Conservation (phyloP, 2,329 filamentous ascomycete species). For the Monosporascus sp. region DNA sequence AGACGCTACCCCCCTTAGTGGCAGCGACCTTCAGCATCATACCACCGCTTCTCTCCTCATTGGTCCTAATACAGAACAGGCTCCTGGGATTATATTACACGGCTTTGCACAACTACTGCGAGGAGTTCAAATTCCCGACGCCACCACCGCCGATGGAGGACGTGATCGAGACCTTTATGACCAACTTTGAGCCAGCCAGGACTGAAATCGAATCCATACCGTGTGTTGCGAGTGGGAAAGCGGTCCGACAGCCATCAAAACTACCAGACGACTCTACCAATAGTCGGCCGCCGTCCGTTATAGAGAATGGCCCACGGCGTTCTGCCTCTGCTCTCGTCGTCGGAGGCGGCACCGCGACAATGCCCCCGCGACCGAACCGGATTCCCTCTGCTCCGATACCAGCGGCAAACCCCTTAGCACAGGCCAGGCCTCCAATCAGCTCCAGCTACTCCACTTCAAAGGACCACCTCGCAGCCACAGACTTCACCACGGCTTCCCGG, state of each 20-base stretch:
- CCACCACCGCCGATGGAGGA: conserved; percentile 69
- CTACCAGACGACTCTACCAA: conserved; percentile 26
- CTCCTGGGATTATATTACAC: conserved; percentile 77
- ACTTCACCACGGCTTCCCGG: conserved; percentile 41
- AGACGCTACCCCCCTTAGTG: conserved; percentile 67
- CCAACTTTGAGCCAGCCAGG: conserved; percentile 58
- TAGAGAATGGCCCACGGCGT: conserved; percentile 34
- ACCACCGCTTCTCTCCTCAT: conserved; percentile 63
- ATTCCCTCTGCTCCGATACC: conserved; percentile 33
- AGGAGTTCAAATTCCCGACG: conserved; percentile 63
- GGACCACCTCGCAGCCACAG: conserved; percentile 34
- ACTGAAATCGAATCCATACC: conserved; percentile 62
- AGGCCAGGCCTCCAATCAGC: conserved; percentile 20
- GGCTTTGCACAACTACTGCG: conserved; percentile 66
- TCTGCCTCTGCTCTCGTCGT: conserved; percentile 42
- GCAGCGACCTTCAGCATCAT: conserved; percentile 68
- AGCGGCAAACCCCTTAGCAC: conserved; percentile 23
- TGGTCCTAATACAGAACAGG: conserved; percentile 73
- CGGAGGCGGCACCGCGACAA: conserved; percentile 21
- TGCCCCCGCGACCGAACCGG: conserved; percentile 29
- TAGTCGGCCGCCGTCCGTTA: conserved; percentile 21
- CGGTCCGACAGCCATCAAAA: conserved; percentile 46
- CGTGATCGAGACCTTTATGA: conserved; percentile 63
- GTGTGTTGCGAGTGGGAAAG: conserved; percentile 63
- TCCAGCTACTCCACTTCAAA: conserved; percentile 7